Percentiles rank a stretch among this genome's conserved stretches.
These are phyloP conservation scores for Zygoascus biomembranicola DNA, from an alignment of 805 yeast species.

Conservation along the genomic window DNA sequence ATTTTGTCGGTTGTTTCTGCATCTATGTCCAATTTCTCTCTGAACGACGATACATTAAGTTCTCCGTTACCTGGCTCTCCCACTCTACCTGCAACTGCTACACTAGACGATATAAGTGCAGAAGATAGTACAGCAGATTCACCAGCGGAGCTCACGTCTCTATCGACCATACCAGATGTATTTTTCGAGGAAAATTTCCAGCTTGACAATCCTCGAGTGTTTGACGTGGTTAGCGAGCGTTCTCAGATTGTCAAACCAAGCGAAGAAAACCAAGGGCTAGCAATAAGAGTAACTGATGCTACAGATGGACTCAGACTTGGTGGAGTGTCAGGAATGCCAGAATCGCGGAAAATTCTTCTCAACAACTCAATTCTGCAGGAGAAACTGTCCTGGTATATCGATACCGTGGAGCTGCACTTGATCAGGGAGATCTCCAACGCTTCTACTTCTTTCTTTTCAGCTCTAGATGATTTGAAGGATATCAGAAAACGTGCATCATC, in stretches of 20 bases:
- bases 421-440: constrained; percentile 78
- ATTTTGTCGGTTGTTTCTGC: constrained; percentile 10
- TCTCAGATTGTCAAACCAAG: constrained; percentile 18
- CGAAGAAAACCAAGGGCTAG: constrained; percentile 27
- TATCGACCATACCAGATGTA: constrained; percentile 55
- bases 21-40: constrained; percentile 5
- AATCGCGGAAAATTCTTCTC: constrained; percentile 33
- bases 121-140: neutral
- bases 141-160: constrained; percentile 14
- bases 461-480: constrained; percentile 67
- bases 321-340: constrained; percentile 22
- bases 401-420: constrained; percentile 71
- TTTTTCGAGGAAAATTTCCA: constrained; percentile 63
- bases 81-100: neutral
- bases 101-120: neutral
- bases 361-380: constrained; percentile 61
- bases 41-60: neutral
- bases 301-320: constrained; percentile 11
- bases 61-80: neutral
- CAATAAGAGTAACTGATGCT: constrained; percentile 13
- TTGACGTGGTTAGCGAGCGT: constrained; percentile 62
- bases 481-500: constrained; percentile 43
- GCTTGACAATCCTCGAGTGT: constrained; percentile 81
- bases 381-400: constrained; percentile 71
- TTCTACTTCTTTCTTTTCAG: constrained; percentile 75